Conservation (phyloP, 805 yeast genomes). For the Nakazawaea peltata region DNA sequence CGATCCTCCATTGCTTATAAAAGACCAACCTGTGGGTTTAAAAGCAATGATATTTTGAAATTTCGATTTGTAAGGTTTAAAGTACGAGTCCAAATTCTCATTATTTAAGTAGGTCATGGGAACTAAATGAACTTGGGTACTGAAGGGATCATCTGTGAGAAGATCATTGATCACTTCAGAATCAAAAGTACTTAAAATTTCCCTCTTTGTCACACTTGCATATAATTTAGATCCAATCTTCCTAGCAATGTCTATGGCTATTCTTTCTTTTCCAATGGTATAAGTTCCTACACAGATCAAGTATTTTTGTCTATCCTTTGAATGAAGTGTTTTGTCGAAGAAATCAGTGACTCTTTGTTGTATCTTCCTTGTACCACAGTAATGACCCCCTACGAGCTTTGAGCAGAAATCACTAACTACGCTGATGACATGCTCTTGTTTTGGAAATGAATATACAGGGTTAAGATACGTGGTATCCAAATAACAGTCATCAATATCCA, state of each 20-base stretch:
- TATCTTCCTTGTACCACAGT: constrained; percentile 13
- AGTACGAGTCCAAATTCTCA: constrained; percentile 39
- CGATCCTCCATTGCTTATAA: constrained; percentile 20
- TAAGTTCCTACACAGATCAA: constrained; percentile 78
- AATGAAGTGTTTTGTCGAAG: constrained; percentile 14
- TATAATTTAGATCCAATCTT: constrained; percentile 44
- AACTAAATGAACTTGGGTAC: constrained; percentile 62
- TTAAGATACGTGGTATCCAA: constrained; percentile 87
- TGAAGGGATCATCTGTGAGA: constrained; percentile 35
- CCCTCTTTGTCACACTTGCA: constrained; percentile 39
- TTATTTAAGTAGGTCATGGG: constrained; percentile 51
- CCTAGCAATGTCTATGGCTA: constrained; percentile 63
- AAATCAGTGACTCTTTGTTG: constrained; percentile 31
- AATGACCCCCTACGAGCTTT: constrained; percentile 26
- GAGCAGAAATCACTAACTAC: constrained; percentile 47
- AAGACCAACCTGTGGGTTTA: constrained; percentile 91
- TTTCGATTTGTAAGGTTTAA: constrained; percentile 33
- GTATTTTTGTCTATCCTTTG: constrained; percentile 23
- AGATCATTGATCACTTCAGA: constrained; percentile 32
- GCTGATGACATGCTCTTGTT: constrained; percentile 60
- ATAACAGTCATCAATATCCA: constrained; percentile 52
- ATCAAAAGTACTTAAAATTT: constrained; percentile 36
- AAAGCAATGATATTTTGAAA: constrained; percentile 64
- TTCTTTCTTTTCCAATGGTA: constrained; percentile 84
- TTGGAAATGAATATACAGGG: constrained; percentile 69